These are phyloP conservation scores for Isoetes taiwanensis DNA, from an alignment of 75 land plant species.

Conservation along the genomic window DNA sequence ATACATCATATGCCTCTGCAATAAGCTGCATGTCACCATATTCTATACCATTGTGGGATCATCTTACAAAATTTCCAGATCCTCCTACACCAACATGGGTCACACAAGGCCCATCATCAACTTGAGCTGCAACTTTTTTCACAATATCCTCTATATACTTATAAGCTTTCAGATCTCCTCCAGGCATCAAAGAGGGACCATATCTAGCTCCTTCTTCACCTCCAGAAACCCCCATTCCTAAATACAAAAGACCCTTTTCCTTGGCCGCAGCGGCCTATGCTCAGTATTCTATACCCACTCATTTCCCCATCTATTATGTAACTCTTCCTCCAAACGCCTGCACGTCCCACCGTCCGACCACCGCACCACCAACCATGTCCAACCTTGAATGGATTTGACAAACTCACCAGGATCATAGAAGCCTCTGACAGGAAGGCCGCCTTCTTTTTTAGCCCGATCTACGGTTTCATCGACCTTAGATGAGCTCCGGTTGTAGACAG, in stretches of 20 bases:
- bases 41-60: conserved; percentile 41
- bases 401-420: conserved; percentile 11
- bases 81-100: conserved; percentile 42
- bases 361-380: conserved; percentile 12
- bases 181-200: conserved; percentile 20
- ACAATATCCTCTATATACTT: conserved; percentile 25
- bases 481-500: conserved; percentile 11
- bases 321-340: conserved; percentile 14
- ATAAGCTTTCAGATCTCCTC: conserved; percentile 12
- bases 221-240: conserved; percentile 18
- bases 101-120: conserved; percentile 41
- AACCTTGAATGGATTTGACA: conserved; percentile 12
- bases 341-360: conserved; percentile 9
- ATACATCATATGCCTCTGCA: conserved; percentile 38
- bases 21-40: conserved; percentile 53
- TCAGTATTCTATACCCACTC: conserved; percentile 18
- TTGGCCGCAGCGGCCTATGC: background rate
- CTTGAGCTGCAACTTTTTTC: conserved; percentile 26
- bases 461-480: conserved; percentile 13
- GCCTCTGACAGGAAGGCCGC: conserved; percentile 8
- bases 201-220: conserved; percentile 20
- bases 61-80: conserved; percentile 38
- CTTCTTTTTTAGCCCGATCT: conserved; percentile 14
- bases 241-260: background rate
- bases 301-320: conserved; percentile 17